Evolutionary conservation across 2,329 filamentous ascomycete genomes (phyloP).

Genomic region (Fusarium anthophilum): DNA sequence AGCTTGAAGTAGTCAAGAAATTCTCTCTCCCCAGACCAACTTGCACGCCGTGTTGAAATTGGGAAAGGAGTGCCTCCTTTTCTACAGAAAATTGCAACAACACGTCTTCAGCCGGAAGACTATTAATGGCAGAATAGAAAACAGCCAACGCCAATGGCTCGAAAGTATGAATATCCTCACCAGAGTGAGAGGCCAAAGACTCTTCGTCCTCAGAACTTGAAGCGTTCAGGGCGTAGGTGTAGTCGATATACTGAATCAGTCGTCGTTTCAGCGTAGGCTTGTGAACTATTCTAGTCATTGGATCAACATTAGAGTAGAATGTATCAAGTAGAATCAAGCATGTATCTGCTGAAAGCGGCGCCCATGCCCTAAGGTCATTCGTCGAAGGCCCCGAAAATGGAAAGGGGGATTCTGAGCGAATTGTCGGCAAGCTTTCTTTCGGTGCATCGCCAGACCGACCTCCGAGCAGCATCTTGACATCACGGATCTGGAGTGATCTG

Average conservation of each 20-base stretch:
- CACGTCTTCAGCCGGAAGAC: not conserved
- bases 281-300: not conserved
- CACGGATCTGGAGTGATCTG: not conserved
- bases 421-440: not conserved
- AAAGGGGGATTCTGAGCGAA: not conserved
- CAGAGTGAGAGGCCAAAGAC: accelerated
- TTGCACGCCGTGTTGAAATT: not conserved
- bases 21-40: not conserved
- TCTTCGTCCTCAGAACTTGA: not conserved
- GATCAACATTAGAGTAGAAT: not conserved
- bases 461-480: not conserved
- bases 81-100: not conserved
- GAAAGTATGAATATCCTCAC: not conserved
- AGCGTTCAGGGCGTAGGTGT: not conserved
- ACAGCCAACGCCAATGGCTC: not conserved
- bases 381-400: not conserved
- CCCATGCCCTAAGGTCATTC: not conserved
- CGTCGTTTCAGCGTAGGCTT: not conserved
- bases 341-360: not conserved
- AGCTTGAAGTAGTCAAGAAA: not conserved
- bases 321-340: not conserved
- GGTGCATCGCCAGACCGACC: not conserved
- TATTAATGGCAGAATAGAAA: not conserved
- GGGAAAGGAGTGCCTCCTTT: not conserved
- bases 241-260: not conserved